Conservation (phyloP, 192 early-diverging fungal genomes). For the Entomortierella chlamydospora region DNA sequence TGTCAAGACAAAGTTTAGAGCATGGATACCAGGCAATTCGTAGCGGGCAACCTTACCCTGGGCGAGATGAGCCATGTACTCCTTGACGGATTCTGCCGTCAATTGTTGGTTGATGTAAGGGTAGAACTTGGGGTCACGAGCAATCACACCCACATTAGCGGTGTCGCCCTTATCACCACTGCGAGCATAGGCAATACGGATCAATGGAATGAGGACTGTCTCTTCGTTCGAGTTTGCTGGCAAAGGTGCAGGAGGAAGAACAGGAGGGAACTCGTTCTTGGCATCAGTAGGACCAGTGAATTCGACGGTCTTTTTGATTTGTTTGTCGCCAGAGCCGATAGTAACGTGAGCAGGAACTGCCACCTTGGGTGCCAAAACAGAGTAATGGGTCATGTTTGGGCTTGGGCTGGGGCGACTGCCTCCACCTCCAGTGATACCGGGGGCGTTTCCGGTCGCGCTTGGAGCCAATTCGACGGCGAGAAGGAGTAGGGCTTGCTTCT, state of each 20-base stretch:
- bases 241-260: conserved; percentile 16
- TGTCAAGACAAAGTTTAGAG: conserved; percentile 74
- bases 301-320: conserved; percentile 9
- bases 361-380: conserved; percentile 64
- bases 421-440: conserved; percentile 59
- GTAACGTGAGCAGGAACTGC: conserved; percentile 52
- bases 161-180: conserved; percentile 77
- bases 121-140: conserved; percentile 66
- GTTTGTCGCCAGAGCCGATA: conserved; percentile 50
- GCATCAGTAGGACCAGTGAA: conserved; percentile 44
- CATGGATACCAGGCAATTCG: conserved; percentile 66
- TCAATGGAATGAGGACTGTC: conserved; percentile 61
- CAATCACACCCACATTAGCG: conserved; percentile 71
- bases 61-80: conserved; percentile 70
- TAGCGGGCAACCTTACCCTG: conserved; percentile 70
- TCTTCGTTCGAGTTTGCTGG: conserved; percentile 25
- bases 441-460: conserved; percentile 58
- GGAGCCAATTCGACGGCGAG: conserved; percentile 48
- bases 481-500: conserved; percentile 42
- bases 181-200: conserved; percentile 68
- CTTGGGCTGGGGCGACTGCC: conserved; percentile 66
- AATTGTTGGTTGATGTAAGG: conserved; percentile 65
- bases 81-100: conserved; percentile 61
- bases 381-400: conserved; percentile 72
- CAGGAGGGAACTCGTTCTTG: conserved; percentile 50